Evolutionary conservation across 2,329 filamentous ascomycete species (phyloP), one percentile per base, ranked within the genome.

Genomic region (Exophiala spinifera): DNA sequence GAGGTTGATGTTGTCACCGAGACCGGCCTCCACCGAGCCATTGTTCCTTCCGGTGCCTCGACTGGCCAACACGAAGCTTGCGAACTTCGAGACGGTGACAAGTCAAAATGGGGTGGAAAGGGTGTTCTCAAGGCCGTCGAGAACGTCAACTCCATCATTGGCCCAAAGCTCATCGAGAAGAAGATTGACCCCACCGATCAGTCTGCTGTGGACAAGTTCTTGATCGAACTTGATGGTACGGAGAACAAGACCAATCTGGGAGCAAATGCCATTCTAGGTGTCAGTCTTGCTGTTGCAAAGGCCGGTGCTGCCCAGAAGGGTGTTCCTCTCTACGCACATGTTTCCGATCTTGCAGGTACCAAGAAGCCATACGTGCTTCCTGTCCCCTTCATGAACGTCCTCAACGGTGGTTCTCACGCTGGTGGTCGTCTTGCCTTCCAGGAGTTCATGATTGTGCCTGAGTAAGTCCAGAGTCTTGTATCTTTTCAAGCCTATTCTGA

Each of bases 1-100:
- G 92, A 97, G 83, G 92, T 97, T 70, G 92, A 96, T 74, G 85
- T 96, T 68, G 88, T 95, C 78, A 96, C 91, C 67, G 90, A 95
- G 80, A 95, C 88, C 68, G 92, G 92, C 71, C 86, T 97, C 62
- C 91, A 96, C 85, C 91, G 92, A 72, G 91, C 92, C 74, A 96
- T 96, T 73, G 92, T 97, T 62, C 92, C 92, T 69, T 96, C 91
- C 64, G 92, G 92, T 75, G 92, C 92, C 70, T 96, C 92, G 68
- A 96, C 91, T 69, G 91, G 89, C 69, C 87, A 91, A 76, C 89
- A 95, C 76, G 89, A 95, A 79, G 90, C 89, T 72, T 87, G 87
- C 74, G 89, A 95, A 79, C 88, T 95, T 74, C 89, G 89, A 74
- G 90, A 95, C 72, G 88, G 87, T 69, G 89, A 95, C 79, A 91